Conservation (phyloP, 1,284 basidiomycete species). For the Austroboletus olivaceoglutinosus region DNA sequence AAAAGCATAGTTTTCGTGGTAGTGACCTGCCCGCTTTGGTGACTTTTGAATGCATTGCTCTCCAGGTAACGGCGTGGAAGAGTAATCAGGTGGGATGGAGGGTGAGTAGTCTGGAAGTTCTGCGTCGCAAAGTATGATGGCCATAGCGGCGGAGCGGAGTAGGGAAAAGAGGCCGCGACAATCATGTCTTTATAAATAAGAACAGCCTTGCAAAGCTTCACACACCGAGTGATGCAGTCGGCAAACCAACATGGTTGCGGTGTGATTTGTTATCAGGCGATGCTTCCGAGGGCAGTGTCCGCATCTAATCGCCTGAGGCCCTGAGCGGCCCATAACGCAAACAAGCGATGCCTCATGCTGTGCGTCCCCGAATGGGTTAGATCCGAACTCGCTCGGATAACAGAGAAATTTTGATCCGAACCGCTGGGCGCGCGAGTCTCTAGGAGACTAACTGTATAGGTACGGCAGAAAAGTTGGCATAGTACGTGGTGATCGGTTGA, state of each 20-base stretch:
- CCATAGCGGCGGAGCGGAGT: conserved; percentile 15
- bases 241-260: conserved; percentile 7
- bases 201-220: conserved; percentile 8
- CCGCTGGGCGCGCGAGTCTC: background rate
- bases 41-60: conserved; percentile 34
- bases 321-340: background rate
- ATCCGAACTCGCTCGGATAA: background rate
- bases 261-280: conserved; percentile 16
- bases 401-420: conserved; percentile 7
- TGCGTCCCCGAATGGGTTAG: background rate
- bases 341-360: conserved; percentile 11
- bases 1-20: conserved; percentile 29
- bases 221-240: conserved; percentile 8
- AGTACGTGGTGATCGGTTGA: too few relatives aligned
- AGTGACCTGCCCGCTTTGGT: conserved; percentile 15
- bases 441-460: background rate
- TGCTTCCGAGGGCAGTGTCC: conserved; percentile 19
- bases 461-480: too few relatives aligned
- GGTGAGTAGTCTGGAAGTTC: conserved; percentile 31
- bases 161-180: conserved; percentile 3
- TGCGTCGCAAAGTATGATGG: conserved; percentile 4
- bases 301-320: background rate
- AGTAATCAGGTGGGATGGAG: conserved; percentile 35
- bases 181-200: conserved; percentile 22
- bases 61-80: conserved; percentile 33